Evolutionary conservation across 225 moss, liverwort and hornwort species (phyloP).

Genomic region (Neckera pumila): DNA sequence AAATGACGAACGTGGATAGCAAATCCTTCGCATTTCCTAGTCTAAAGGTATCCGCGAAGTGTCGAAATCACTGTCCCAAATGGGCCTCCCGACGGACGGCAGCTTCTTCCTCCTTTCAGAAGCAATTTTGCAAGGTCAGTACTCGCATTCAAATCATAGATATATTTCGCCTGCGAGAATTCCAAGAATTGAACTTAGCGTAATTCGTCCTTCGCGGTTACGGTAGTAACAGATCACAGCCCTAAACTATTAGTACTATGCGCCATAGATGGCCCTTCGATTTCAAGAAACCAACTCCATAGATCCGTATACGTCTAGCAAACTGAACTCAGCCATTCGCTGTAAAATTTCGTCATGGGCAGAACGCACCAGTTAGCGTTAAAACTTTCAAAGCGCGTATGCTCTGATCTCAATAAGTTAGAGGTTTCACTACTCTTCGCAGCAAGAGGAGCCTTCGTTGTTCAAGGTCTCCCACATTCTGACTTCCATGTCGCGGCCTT

Average conservation of each 20-base stretch:
- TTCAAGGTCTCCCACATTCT: neutral
- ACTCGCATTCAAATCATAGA: neutral
- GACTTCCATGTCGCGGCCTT: neutral
- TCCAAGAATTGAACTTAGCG: neutral
- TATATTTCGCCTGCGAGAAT: neutral
- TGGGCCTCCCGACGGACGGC: neutral
- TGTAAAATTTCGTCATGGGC: neutral
- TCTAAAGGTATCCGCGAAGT: neutral
- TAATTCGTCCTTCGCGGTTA: neutral
- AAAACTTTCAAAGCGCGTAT: neutral
- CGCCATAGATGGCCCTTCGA: neutral
- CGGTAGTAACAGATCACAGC: neutral
- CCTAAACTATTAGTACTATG: neutral
- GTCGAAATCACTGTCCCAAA: constrained; percentile 15
- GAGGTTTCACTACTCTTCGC: neutral
- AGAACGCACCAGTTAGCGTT: neutral
- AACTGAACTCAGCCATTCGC: neutral
- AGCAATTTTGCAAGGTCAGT: constrained; percentile 11
- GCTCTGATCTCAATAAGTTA: neutral
- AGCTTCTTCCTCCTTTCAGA: constrained; percentile 20
- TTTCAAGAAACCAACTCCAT: neutral
- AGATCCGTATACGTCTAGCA: neutral
- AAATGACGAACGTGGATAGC: constrained; percentile 13
- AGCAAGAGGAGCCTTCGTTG: neutral
- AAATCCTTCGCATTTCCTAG: constrained; percentile 46